A percentile compares a stretch with the other conserved stretches of the same genome.
Conservation (phyloP, 495 filamentous ascomycete species). For the Bathelium albidoporum region DNA sequence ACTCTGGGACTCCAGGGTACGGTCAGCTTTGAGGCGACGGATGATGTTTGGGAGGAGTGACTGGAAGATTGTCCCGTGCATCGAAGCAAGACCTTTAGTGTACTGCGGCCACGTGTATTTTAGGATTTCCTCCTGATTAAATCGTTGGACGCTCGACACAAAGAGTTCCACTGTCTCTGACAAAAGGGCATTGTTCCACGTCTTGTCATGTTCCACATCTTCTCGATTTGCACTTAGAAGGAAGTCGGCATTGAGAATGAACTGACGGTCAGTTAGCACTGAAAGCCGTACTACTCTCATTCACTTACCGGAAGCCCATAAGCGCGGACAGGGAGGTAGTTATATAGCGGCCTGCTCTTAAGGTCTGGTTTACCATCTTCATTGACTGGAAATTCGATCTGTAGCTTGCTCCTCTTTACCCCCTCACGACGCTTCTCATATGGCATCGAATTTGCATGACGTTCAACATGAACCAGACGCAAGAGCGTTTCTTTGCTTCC, state of each 20-base stretch:
- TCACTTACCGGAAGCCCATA: slow-evolving; percentile 14
- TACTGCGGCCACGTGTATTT: slow-evolving; percentile 10
- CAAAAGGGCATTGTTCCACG: slow-evolving; percentile 6
- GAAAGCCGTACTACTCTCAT: not conserved
- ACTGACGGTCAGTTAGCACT: not conserved
- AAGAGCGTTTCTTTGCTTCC: not conserved
- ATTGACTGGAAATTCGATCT: slow-evolving; percentile 12
- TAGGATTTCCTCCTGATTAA: slow-evolving; percentile 4
- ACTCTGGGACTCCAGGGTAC: not conserved
- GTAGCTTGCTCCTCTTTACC: slow-evolving; percentile 1
- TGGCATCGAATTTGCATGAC: slow-evolving; percentile 1
- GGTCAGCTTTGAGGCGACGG: not conserved
- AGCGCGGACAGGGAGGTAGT: slow-evolving; percentile 12
- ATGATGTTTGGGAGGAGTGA: not conserved
- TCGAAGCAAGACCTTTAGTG: not conserved
- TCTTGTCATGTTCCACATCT: slow-evolving; percentile 1
- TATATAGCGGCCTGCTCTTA: not conserved
- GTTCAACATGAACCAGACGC: not conserved
- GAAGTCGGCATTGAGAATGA: slow-evolving; percentile 15
- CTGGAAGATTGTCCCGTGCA: not conserved
- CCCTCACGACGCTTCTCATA: not conserved
- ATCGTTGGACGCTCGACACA: not conserved
- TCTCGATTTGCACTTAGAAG: slow-evolving; percentile 9
- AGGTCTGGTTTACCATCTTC: not conserved
- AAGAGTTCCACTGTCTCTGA: slow-evolving; percentile 3